These are phyloP conservation scores for Candida boidinii DNA, from an alignment of 805 yeast genomes.

Conservation along the genomic window DNA sequence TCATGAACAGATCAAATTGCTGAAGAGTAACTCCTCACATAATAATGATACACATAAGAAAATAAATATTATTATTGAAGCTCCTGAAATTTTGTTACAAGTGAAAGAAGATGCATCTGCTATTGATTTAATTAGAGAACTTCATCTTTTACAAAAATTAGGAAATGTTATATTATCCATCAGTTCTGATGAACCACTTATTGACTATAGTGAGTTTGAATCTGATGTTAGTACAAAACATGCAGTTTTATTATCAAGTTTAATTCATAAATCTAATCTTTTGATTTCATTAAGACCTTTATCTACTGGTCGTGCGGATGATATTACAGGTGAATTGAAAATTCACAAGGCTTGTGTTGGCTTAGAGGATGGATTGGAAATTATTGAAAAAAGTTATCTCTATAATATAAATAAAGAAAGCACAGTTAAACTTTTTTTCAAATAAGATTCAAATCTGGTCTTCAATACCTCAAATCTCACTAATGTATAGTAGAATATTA, in stretches of 20 bases:
- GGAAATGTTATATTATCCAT: no score
- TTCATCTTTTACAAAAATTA: slow-evolving; percentile 2
- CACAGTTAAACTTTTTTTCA: slow-evolving; percentile 32
- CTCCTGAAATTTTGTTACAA: slow-evolving; percentile 21
- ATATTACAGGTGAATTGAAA: slow-evolving; percentile 65
- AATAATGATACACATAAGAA: neutral
- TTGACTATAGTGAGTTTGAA: slow-evolving; percentile 10
- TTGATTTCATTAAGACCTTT: slow-evolving; percentile 57
- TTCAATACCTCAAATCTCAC: neutral
- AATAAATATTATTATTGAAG: slow-evolving; percentile 4
- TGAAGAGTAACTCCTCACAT: neutral
- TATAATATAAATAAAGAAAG: slow-evolving; percentile 52
- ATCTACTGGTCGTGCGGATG: slow-evolving; percentile 74
- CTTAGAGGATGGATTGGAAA: slow-evolving; percentile 12
- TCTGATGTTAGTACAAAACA: slow-evolving; percentile 24
- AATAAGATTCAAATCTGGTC: slow-evolving; percentile 25
- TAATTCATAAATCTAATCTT: slow-evolving; percentile 42
- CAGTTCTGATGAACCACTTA: slow-evolving; percentile 13
- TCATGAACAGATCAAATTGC: neutral
- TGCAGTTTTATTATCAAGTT: slow-evolving; percentile 36
- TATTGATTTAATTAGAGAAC: neutral
- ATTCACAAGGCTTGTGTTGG: slow-evolving; percentile 49
- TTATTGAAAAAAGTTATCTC: slow-evolving; percentile 55
- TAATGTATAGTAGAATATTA: neutral
- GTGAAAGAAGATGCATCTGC: no score